Percentiles rank a stretch among this genome's conserved stretches.
Evolutionary conservation across 2,329 filamentous ascomycete genomes (phyloP).

Genomic region (Thielaviopsis euricoi): DNA sequence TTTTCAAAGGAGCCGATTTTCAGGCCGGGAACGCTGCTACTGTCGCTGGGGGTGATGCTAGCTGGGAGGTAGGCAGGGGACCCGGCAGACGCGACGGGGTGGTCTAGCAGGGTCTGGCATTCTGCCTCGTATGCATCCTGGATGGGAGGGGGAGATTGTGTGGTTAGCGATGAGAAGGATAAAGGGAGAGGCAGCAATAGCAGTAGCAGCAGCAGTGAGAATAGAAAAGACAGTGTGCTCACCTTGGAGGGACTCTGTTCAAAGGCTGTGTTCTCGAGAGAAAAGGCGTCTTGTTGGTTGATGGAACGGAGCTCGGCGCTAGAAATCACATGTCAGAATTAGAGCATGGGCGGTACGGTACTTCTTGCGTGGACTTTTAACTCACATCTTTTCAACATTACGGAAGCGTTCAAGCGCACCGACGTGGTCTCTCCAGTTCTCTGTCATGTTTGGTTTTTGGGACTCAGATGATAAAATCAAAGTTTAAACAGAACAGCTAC

Average conservation of each 20-base stretch:
- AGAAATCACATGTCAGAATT: slow-evolving; percentile 9
- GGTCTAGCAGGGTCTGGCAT: slow-evolving; percentile 18
- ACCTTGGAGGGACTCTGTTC: slow-evolving; percentile 41
- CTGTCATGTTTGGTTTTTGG: not conserved
- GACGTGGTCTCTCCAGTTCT: slow-evolving; percentile 6
- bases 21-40: slow-evolving; percentile 24
- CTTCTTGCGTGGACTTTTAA: too few species aligned
- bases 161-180: too few species aligned
- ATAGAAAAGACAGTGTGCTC: slow-evolving; percentile 16
- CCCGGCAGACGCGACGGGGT: slow-evolving; percentile 11
- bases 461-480: too few species aligned
- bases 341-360: too few species aligned
- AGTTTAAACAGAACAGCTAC: too few species aligned
- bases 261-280: slow-evolving; percentile 49
- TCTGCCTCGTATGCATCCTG: slow-evolving; percentile 39
- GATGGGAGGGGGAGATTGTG: slow-evolving; percentile 6
- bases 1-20: slow-evolving; percentile 36
- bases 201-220: not conserved
- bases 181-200: too few species aligned
- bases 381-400: slow-evolving; percentile 7
- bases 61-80: slow-evolving; percentile 1
- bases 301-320: slow-evolving; percentile 12
- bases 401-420: slow-evolving; percentile 6
- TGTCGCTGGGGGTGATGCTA: not conserved
- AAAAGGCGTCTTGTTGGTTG: slow-evolving; percentile 34